phyloP scores from a whole-genome alignment of 179 eudicot genomes.

The Patellifolia procumbens region DNA sequence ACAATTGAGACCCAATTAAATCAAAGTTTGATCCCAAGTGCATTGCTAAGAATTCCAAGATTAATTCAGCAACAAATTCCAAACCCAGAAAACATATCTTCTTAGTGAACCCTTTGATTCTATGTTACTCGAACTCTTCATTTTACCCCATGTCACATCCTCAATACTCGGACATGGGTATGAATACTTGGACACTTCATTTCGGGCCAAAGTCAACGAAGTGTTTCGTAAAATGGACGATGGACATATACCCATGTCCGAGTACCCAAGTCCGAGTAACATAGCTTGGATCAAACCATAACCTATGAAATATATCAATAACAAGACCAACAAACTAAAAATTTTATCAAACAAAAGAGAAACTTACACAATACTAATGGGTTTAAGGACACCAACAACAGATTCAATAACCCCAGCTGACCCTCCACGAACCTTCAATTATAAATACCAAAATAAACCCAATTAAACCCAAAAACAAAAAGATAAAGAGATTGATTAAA shows the following conservation, averaged over 20 bases:
- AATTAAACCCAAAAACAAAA: not conserved
- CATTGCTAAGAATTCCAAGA: not conserved
- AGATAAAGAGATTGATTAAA: not conserved
- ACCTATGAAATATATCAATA: not conserved
- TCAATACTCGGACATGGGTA: no score
- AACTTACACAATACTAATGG: constrained; percentile 57
- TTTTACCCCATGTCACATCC: no score
- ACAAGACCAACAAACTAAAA: not conserved
- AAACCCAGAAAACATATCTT: not conserved
- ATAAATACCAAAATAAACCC: not conserved
- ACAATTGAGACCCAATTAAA: not conserved
- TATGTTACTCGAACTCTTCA: no score
- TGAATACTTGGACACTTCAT: no score
- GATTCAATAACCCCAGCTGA: constrained; percentile 84
- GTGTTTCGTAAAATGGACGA: no score
- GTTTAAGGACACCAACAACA: constrained; percentile 68
- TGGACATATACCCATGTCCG: no score
- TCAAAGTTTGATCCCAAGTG: not conserved
- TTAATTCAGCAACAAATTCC: not conserved
- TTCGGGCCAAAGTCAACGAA: no score
- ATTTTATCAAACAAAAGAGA: not conserved
- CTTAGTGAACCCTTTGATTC: not conserved
- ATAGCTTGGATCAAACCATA: not conserved
- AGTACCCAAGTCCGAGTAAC: no score
- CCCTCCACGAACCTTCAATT: constrained; percentile 62